phyloP scores from a whole-genome alignment of 2,329 filamentous ascomycete genomes.

The Monosporascus sp. region DNA sequence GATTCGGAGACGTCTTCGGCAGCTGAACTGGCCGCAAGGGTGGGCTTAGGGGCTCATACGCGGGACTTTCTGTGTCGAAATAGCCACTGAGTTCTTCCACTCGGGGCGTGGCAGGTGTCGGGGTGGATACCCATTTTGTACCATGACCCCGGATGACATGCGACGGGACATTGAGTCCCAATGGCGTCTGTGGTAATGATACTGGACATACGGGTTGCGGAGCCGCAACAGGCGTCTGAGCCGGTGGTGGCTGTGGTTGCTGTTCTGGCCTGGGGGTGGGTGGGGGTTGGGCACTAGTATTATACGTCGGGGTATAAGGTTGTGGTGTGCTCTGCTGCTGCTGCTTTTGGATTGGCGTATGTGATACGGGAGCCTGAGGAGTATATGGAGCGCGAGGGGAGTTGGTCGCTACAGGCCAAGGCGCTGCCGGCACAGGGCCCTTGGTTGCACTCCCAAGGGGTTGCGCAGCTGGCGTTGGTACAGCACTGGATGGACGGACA shows the following conservation, averaged over 20 bases:
- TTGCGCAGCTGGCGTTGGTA: constrained; percentile 12
- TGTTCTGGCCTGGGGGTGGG: constrained; percentile 10
- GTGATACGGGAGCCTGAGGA: constrained; percentile 15
- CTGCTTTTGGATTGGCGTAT: constrained; percentile 17
- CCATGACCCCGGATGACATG: constrained; percentile 35
- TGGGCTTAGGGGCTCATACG: constrained; percentile 56
- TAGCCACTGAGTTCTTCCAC: constrained; percentile 23
- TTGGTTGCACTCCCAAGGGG: constrained; percentile 11
- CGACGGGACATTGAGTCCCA: constrained; percentile 11
- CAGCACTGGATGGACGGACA: constrained; percentile 15
- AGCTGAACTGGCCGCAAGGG: constrained; percentile 35
- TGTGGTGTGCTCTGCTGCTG: constrained; percentile 7
- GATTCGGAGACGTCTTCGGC: constrained; percentile 26
- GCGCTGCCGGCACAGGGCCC: constrained; percentile 12
- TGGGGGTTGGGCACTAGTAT: constrained; percentile 18
- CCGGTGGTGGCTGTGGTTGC: constrained; percentile 12
- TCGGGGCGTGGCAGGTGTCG: constrained; percentile 54
- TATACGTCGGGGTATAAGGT: constrained; percentile 22
- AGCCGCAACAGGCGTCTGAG: constrained; percentile 13
- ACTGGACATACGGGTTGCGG: constrained; percentile 12
- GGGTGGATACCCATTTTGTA: constrained; percentile 54
- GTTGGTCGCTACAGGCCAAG: constrained; percentile 15
- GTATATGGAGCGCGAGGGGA: constrained; percentile 14
- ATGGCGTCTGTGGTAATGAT: constrained; percentile 19
- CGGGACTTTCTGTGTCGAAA: constrained; percentile 45